Evolutionary conservation across 768 basidiomycete species (phyloP).

Genomic region (Dictyophora rubrovolvata): DNA sequence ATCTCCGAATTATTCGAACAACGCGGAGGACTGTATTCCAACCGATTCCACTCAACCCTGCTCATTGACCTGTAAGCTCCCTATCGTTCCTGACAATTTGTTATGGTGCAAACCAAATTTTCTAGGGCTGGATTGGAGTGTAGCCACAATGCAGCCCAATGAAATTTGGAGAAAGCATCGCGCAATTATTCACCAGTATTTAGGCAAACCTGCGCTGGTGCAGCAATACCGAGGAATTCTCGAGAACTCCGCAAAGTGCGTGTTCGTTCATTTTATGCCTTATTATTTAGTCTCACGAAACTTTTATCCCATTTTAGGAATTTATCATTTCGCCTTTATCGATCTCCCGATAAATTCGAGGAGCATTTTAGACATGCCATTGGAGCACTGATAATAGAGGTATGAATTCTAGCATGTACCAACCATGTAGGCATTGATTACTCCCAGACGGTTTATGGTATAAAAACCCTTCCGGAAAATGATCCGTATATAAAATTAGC

Average conservation of each 20-base stretch:
- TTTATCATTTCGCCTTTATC: neutral
- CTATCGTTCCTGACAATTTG: neutral
- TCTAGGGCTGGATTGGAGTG: neutral
- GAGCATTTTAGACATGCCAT: neutral
- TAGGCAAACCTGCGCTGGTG: neutral
- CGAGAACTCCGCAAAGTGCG: neutral
- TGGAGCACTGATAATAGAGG: neutral
- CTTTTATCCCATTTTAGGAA: neutral
- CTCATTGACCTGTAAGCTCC: neutral
- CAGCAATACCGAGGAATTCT: neutral
- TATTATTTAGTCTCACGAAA: neutral
- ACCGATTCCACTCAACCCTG: slow-evolving; percentile 9
- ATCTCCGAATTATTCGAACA: slow-evolving; percentile 10
- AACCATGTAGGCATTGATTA: neutral
- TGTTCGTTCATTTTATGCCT: neutral
- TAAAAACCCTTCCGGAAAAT: neutral
- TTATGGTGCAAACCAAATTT: neutral
- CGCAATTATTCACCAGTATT: neutral
- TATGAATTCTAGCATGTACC: neutral
- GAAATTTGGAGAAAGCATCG: slow-evolving; percentile 1
- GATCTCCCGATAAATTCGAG: neutral
- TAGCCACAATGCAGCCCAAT: neutral
- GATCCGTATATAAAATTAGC: neutral
- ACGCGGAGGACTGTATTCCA: slow-evolving; percentile 10
- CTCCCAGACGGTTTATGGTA: neutral